These are phyloP conservation scores for Boletus eberwhitei DNA, from an alignment of 768 basidiomycete genomes.

Conservation along the genomic window DNA sequence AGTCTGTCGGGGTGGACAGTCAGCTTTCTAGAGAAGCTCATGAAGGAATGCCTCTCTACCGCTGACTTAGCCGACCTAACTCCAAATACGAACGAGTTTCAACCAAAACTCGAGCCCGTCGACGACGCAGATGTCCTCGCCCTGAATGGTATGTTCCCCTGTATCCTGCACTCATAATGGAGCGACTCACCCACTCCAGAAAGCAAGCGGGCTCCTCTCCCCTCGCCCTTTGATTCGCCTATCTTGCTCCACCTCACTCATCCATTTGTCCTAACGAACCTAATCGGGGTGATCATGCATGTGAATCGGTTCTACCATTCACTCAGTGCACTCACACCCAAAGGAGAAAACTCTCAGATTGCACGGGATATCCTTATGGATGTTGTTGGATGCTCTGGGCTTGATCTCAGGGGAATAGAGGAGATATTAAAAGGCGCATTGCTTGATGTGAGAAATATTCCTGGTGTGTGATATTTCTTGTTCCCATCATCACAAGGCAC, in stretches of 20 bases:
- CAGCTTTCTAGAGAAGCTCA: constrained; percentile 54
- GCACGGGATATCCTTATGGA: constrained; percentile 64
- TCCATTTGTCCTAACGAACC: constrained; percentile 53
- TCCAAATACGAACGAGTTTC: constrained; percentile 8
- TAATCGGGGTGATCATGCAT: constrained; percentile 49
- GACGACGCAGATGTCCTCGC: constrained; percentile 26
- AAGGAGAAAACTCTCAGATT: constrained; percentile 59
- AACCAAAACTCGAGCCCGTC: constrained; percentile 26
- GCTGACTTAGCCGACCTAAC: constrained; percentile 24
- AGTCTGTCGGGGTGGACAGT: constrained; percentile 61
- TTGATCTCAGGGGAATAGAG: constrained; percentile 55
- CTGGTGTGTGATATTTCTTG: constrained; percentile 21
- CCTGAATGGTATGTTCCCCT: constrained; percentile 22
- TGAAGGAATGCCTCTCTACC: constrained; percentile 49
- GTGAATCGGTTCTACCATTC: constrained; percentile 57
- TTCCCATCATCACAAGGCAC: neutral
- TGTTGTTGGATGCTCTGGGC: constrained; percentile 58
- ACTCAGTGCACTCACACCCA: constrained; percentile 50
- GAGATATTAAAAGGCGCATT: constrained; percentile 41
- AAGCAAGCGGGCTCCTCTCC: constrained; percentile 4
- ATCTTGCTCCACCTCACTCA: constrained; percentile 60
- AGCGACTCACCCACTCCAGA: constrained; percentile 31
- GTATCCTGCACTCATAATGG: constrained; percentile 39
- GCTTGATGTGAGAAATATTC: constrained; percentile 19
- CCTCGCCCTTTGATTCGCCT: constrained; percentile 33